Evolutionary conservation across 2,329 filamentous ascomycete genomes (phyloP).

Genomic region (Aotearoamyces nothofagi): DNA sequence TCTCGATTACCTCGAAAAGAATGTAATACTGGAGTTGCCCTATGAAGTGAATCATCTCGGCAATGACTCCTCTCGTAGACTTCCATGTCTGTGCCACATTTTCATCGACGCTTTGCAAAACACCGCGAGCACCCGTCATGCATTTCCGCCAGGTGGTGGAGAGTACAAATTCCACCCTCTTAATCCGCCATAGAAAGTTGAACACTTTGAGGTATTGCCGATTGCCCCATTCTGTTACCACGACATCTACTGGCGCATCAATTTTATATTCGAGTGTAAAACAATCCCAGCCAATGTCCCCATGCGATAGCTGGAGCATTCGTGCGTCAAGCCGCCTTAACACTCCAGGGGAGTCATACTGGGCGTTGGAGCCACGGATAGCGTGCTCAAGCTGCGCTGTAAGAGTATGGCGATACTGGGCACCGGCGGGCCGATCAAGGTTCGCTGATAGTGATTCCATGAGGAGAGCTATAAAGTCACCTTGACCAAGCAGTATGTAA

Average conservation of each 20-base stretch:
- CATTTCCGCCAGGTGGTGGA: constrained; percentile 84
- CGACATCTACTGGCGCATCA: constrained; percentile 88
- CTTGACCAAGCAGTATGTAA: constrained; percentile 86
- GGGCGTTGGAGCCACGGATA: constrained; percentile 91
- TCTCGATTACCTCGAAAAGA: constrained; percentile 94
- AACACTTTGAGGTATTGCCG: constrained; percentile 98
- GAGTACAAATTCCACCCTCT: constrained; percentile 90
- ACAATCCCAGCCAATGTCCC: constrained; percentile 97
- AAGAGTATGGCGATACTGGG: constrained; percentile 89
- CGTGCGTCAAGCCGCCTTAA: constrained; percentile 86
- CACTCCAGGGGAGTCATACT: constrained; percentile 87
- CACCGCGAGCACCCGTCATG: constrained; percentile 89
- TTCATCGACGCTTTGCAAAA: constrained; percentile 60
- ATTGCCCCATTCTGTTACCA: constrained; percentile 89
- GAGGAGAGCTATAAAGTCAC: constrained; percentile 89
- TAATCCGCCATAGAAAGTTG: constrained; percentile 97
- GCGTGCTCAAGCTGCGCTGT: constrained; percentile 97
- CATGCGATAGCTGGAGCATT: constrained; percentile 91
- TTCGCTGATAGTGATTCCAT: constrained; percentile 95
- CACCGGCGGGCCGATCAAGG: constrained; percentile 87
- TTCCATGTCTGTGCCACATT: constrained; percentile 76
- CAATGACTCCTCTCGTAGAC: constrained; percentile 69
- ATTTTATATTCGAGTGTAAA: constrained; percentile 99
- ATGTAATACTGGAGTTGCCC: constrained; percentile 98
- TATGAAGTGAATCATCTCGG: constrained; percentile 98